Evolutionary conservation across 75 land plant species (phyloP).

Genomic region (Larix kaempferi): DNA sequence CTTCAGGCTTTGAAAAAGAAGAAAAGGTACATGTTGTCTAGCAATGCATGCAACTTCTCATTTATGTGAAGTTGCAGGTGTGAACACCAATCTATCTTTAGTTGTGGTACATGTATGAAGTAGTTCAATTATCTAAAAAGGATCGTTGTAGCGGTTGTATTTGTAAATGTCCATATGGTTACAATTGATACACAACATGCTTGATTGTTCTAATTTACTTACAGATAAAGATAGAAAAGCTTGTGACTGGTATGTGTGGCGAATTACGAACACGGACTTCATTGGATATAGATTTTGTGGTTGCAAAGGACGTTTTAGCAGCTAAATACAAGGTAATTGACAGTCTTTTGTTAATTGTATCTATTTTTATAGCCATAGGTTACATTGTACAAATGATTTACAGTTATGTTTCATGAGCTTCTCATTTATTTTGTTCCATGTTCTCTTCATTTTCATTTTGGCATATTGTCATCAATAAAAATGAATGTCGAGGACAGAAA

Average conservation of each 20-base stretch:
- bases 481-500: too few relatives aligned
- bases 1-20: conserved; percentile 77
- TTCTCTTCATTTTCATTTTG: too few relatives aligned
- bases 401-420: too few relatives aligned
- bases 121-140: neutral
- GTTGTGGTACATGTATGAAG: neutral
- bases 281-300: conserved; percentile 68
- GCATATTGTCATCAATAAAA: too few relatives aligned
- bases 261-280: conserved; percentile 47
- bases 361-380: neutral
- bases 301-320: conserved; percentile 83
- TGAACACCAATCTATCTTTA: neutral
- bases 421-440: too few relatives aligned
- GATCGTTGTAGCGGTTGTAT: neutral
- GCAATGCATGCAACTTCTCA: neutral
- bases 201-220: neutral
- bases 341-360: neutral
- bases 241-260: conserved; percentile 88
- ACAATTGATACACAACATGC: neutral
- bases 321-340: conserved; percentile 76
- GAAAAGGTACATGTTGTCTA: conserved; percentile 80
- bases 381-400: too few relatives aligned
- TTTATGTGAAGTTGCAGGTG: neutral
- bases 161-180: neutral
- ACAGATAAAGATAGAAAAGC: conserved; percentile 64